A percentile compares a stretch with the other conserved stretches of the same genome.
phyloP scores from a whole-genome alignment of 2,329 filamentous ascomycete genomes.

The Aureobasidium melanogenum region DNA sequence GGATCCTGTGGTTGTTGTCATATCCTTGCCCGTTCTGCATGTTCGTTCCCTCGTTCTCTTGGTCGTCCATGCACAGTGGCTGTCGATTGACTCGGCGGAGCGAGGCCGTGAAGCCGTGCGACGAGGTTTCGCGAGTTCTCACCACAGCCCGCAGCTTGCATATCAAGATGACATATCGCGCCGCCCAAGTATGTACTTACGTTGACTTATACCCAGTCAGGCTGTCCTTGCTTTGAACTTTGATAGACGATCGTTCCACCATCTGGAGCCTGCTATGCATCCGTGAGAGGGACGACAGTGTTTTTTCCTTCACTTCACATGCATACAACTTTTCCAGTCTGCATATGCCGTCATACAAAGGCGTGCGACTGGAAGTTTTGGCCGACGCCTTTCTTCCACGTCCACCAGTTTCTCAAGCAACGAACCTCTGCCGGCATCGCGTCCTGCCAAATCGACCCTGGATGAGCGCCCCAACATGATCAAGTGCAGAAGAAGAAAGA shows the following conservation, averaged over 20 bases:
- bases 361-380: background rate
- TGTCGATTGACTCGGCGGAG: slow-evolving; percentile 10
- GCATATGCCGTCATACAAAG: slow-evolving; percentile 9
- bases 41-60: background rate
- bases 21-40: slow-evolving; percentile 6
- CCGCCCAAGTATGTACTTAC: background rate
- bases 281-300: background rate
- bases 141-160: slow-evolving; percentile 4
- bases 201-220: slow-evolving; percentile 6
- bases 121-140: background rate
- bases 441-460: background rate
- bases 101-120: background rate
- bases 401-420: slow-evolving; percentile 1
- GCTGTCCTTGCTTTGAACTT: slow-evolving; percentile 8
- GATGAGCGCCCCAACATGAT: background rate
- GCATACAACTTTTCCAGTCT: background rate
- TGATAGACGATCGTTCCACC: slow-evolving; percentile 4
- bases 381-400: background rate
- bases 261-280: background rate
- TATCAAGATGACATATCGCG: slow-evolving; percentile 3
- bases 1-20: background rate
- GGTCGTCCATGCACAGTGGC: background rate
- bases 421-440: background rate
- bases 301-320: slow-evolving; percentile 1
- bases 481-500: background rate